These are phyloP conservation scores for Gastrolobium villosum DNA, from an alignment of 306 rosid species.

Conservation along the genomic window DNA sequence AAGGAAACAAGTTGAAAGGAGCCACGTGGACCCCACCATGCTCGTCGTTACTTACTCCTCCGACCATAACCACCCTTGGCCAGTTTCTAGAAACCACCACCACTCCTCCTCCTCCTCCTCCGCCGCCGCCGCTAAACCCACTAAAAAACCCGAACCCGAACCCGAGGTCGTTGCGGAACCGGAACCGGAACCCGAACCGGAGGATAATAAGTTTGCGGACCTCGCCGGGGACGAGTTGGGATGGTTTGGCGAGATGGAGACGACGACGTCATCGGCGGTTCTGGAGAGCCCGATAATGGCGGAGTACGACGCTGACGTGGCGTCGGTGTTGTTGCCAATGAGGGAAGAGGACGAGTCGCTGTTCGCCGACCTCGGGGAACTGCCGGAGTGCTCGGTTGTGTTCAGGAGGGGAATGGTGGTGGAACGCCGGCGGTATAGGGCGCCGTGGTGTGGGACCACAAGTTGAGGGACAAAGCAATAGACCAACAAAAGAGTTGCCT, in stretches of 20 bases:
- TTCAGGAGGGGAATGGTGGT: conserved; percentile 53
- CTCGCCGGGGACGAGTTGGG: conserved; percentile 59
- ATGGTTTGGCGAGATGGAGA: conserved; percentile 81
- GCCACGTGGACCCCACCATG: conserved; percentile 88
- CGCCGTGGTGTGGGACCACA: conserved; percentile 72
- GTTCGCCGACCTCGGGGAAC: conserved; percentile 90
- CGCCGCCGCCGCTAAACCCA: conserved; percentile 30
- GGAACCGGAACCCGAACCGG: conserved; percentile 46
- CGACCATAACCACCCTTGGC: conserved; percentile 94
- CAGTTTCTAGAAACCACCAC: conserved; percentile 67
- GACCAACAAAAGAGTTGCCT: neutral
- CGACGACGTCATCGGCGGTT: conserved; percentile 64
- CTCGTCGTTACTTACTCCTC: conserved; percentile 82
- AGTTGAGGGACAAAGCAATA: conserved; percentile 36
- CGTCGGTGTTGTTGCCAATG: conserved; percentile 73
- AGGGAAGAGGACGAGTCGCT: conserved; percentile 87
- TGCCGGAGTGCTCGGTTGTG: conserved; percentile 86
- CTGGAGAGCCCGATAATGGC: conserved; percentile 71
- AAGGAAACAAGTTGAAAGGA: conserved; percentile 93
- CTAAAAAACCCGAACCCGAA: conserved; percentile 45
- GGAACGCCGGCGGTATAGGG: conserved; percentile 47
- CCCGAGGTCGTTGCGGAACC: neutral
- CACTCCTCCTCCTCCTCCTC: conserved; percentile 12
- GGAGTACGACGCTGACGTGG: conserved; percentile 53
- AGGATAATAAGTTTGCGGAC: conserved; percentile 57